Evolutionary conservation across 805 yeast genomes (phyloP).

Genomic region (Ogataea parapolymorpha): DNA sequence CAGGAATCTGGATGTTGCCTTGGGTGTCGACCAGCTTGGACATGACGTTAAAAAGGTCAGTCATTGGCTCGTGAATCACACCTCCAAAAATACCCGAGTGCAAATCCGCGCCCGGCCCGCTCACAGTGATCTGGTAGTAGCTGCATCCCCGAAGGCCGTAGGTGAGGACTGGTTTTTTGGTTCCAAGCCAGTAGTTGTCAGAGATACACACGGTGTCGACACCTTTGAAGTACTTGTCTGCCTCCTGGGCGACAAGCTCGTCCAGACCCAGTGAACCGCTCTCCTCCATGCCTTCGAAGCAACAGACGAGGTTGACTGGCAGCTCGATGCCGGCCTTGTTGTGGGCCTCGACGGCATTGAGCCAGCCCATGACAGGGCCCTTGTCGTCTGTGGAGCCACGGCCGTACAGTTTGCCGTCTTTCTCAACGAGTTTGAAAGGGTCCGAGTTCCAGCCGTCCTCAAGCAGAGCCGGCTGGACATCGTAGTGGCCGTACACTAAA

Average conservation of each 20-base stretch:
- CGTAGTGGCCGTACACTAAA: conserved; percentile 94
- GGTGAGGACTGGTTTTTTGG: conserved; percentile 93
- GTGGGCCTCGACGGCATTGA: conserved; percentile 90
- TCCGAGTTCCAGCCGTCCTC: conserved; percentile 97
- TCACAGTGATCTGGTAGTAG: conserved; percentile 78
- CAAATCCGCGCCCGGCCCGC: conserved; percentile 95
- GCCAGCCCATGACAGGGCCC: conserved; percentile 98
- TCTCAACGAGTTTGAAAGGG: conserved; percentile 76
- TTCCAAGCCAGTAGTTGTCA: conserved; percentile 98
- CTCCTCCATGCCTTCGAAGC: conserved; percentile 99
- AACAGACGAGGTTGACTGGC: conserved; percentile 88
- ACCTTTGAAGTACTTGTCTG: conserved; percentile 72
- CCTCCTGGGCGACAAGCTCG: conserved; percentile 74
- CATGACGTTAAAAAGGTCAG: conserved; percentile 80
- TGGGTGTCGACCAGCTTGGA: conserved; percentile 70
- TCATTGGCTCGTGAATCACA: conserved; percentile 94
- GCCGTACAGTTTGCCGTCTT: conserved; percentile 71
- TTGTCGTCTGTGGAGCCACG: conserved; percentile 98
- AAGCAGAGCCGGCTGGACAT: conserved; percentile 90
- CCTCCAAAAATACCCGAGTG: conserved; percentile 99
- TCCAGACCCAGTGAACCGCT: conserved; percentile 93
- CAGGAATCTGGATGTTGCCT: conserved; percentile 86
- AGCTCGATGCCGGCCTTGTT: conserved; percentile 76
- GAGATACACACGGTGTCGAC: conserved; percentile 95
- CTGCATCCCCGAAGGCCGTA: conserved; percentile 97